Conservation (phyloP, 2,329 filamentous ascomycete genomes). For the Sporothrix variecibatus region DNA sequence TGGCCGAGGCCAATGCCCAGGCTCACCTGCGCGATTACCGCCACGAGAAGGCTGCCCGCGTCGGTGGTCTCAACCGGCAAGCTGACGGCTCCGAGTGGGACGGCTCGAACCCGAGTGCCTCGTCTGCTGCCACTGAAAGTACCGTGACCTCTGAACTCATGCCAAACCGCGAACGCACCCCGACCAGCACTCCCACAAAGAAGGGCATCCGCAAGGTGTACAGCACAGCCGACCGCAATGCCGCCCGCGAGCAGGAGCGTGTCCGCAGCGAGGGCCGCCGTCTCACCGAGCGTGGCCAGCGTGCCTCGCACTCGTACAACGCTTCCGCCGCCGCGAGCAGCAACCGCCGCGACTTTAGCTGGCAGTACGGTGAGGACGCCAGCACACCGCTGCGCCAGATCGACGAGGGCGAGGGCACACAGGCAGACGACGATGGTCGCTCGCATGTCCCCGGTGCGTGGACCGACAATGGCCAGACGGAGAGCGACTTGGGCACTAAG, state of each 20-base stretch:
- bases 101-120: constrained; percentile 68
- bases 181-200: constrained; percentile 55
- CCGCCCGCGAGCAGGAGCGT: constrained; percentile 54
- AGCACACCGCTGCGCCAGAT: constrained; percentile 36
- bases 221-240: constrained; percentile 58
- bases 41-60: constrained; percentile 79
- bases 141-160: constrained; percentile 64
- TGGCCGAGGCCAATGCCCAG: constrained; percentile 63
- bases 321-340: constrained; percentile 23
- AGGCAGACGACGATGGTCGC: constrained; percentile 34
- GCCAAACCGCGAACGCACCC: constrained; percentile 57
- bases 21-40: constrained; percentile 80
- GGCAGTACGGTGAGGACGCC: constrained; percentile 47
- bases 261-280: constrained; percentile 58
- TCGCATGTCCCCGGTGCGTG: constrained; percentile 43
- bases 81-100: constrained; percentile 80
- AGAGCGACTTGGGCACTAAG: constrained; percentile 58
- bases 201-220: constrained; percentile 62
- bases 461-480: constrained; percentile 31
- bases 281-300: constrained; percentile 56
- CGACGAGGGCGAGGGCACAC: constrained; percentile 38
- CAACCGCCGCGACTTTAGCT: constrained; percentile 55
- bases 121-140: constrained; percentile 39
- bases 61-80: constrained; percentile 84
- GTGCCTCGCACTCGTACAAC: constrained; percentile 32